phyloP scores from a whole-genome alignment of 345 rosid species.

The Pistacia integerrima region DNA sequence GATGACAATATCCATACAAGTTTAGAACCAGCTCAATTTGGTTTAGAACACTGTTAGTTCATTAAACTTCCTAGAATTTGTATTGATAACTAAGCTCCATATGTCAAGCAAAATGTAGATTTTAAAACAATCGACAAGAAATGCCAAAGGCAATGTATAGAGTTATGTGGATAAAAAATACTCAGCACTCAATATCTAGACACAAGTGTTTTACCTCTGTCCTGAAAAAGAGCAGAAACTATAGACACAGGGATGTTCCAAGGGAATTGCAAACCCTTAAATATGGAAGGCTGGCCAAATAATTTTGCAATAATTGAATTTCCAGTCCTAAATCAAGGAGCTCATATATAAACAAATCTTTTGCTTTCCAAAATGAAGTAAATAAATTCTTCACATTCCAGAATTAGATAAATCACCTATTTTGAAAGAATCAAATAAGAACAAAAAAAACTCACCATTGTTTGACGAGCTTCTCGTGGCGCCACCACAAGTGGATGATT shows the following conservation, averaged over 20 bases:
- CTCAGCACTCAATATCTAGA: not conserved
- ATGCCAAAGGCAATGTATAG: not conserved
- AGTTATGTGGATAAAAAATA: not conserved
- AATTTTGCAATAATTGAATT: not conserved
- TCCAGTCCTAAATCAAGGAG: not conserved
- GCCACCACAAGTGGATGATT: slow-evolving; percentile 80
- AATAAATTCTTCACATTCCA: not conserved
- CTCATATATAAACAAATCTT: not conserved
- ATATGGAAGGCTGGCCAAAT: not conserved
- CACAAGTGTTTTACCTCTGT: not conserved
- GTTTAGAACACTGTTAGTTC: not conserved
- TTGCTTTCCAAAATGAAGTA: not conserved
- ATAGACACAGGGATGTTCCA: not conserved
- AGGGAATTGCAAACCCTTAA: not conserved
- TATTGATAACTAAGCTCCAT: not conserved
- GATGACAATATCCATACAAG: not conserved
- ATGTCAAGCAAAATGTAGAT: not conserved
- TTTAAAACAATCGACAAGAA: not conserved
- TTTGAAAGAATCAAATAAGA: not conserved
- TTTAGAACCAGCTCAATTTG: not conserved
- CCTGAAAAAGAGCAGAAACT: not conserved
- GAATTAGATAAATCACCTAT: not conserved
- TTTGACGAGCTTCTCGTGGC: slow-evolving; percentile 83
- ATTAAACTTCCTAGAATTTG: not conserved
- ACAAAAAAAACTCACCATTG: slow-evolving; percentile 50